These are phyloP conservation scores for Nymphaea thermarum DNA, from an alignment of 164 flowering plant species.

Conservation along the genomic window DNA sequence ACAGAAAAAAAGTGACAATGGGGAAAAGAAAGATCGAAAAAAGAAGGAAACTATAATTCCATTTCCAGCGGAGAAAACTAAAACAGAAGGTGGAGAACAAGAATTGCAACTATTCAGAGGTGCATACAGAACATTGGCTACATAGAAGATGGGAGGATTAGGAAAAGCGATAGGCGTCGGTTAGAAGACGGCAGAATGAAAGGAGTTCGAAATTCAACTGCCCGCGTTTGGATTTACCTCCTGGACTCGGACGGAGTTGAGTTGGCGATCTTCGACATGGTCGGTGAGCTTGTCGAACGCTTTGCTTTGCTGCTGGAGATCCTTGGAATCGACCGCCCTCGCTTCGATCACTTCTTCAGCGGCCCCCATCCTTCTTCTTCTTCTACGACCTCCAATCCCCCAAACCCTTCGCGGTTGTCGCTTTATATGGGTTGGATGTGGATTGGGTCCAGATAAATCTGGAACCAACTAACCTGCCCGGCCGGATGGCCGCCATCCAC, in stretches of 20 bases:
- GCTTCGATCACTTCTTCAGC: constrained; percentile 52
- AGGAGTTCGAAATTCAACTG: too few species aligned
- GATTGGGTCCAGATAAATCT: too few species aligned
- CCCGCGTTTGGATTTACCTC: constrained; percentile 26
- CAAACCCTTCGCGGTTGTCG: not conserved
- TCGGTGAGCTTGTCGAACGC: constrained; percentile 97
- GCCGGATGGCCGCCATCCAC: too few species aligned
- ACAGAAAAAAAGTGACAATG: not conserved
- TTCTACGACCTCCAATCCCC: not conserved
- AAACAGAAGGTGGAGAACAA: not conserved
- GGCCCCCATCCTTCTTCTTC: constrained; percentile 29
- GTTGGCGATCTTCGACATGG: constrained; percentile 97
- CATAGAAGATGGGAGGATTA: too few species aligned
- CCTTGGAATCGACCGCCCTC: constrained; percentile 66
- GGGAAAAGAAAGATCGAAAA: too few species aligned
- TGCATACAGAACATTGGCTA: not conserved
- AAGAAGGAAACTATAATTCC: not conserved
- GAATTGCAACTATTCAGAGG: not conserved
- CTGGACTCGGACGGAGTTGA: constrained; percentile 80
- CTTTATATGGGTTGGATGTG: too few species aligned
- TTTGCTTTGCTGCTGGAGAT: constrained; percentile 93
- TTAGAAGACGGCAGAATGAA: too few species aligned
- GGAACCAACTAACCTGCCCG: too few species aligned
- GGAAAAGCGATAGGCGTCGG: too few species aligned
- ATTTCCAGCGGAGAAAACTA: not conserved